Evolutionary conservation across 2,329 filamentous ascomycete genomes (phyloP).

Genomic region (Hypoxylon sp.): DNA sequence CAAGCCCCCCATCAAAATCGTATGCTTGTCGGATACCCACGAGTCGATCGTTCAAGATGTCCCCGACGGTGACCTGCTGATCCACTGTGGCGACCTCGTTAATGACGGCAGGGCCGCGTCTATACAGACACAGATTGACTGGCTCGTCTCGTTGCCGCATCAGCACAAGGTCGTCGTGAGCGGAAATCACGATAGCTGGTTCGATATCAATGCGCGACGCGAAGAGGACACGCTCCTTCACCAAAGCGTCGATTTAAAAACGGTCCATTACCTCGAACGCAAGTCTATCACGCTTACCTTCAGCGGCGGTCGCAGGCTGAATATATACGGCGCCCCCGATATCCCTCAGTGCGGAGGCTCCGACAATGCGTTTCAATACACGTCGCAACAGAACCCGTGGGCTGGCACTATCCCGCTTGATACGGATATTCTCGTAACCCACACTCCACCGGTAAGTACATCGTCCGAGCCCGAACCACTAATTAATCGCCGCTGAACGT

Average conservation of each 20-base stretch:
- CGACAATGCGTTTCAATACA: conserved; percentile 85
- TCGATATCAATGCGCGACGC: conserved; percentile 76
- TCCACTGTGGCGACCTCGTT: conserved; percentile 90
- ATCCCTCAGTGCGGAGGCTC: conserved; percentile 81
- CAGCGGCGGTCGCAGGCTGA: conserved; percentile 70
- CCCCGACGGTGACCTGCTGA: conserved; percentile 84
- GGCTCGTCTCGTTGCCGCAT: conserved; percentile 82
- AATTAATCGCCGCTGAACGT: conserved; percentile 2
- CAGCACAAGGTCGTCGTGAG: conserved; percentile 84
- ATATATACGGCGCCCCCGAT: conserved; percentile 85
- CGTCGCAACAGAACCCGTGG: conserved; percentile 77
- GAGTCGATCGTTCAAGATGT: conserved; percentile 71
- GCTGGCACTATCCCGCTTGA: conserved; percentile 77
- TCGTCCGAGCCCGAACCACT: background rate
- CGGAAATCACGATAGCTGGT: conserved; percentile 91
- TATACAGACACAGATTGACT: conserved; percentile 88
- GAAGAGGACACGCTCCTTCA: conserved; percentile 68
- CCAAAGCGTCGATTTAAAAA: conserved; percentile 74
- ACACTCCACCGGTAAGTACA: conserved; percentile 76
- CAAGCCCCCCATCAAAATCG: conserved; percentile 76
- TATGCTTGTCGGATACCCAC: conserved; percentile 94
- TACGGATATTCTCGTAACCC: conserved; percentile 85
- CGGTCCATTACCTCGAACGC: conserved; percentile 83
- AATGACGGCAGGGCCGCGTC: conserved; percentile 79
- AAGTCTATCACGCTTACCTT: conserved; percentile 75